Evolutionary conservation across 805 yeast genomes (phyloP).

Genomic region (Ogataea polymorpha): DNA sequence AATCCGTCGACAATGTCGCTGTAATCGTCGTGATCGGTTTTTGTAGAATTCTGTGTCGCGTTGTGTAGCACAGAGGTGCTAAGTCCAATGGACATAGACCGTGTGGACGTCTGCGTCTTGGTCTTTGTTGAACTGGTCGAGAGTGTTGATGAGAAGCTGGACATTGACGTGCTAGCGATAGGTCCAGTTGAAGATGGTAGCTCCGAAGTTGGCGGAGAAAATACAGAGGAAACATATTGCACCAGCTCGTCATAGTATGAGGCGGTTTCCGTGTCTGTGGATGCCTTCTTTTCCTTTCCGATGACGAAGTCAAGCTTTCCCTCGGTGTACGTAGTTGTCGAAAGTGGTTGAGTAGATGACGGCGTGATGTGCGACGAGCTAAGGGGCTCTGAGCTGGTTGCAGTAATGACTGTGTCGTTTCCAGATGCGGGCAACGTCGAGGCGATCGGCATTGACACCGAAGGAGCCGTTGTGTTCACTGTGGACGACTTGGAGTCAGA

Average conservation of each 20-base stretch:
- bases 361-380: neutral
- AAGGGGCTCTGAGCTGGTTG: no score
- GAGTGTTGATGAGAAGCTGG: neutral
- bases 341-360: neutral
- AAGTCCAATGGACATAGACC: neutral
- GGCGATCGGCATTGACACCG: neutral
- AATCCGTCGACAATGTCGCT: slow-evolving; percentile 11
- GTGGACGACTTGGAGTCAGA: neutral
- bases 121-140: neutral
- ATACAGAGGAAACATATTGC: slow-evolving; percentile 17
- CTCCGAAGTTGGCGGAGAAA: slow-evolving; percentile 6
- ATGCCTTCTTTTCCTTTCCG: slow-evolving; percentile 7
- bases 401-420: neutral
- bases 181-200: no score
- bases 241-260: slow-evolving; percentile 13
- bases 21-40: slow-evolving; percentile 5
- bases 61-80: neutral
- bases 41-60: slow-evolving; percentile 6
- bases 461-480: neutral
- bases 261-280: neutral
- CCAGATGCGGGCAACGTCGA: neutral
- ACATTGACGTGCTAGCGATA: neutral
- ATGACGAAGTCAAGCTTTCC: slow-evolving; percentile 11
- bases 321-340: neutral
- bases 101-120: neutral